Evolutionary conservation across 1,139 yeast genomes (phyloP).

Genomic region (Blastobotrys apis): DNA sequence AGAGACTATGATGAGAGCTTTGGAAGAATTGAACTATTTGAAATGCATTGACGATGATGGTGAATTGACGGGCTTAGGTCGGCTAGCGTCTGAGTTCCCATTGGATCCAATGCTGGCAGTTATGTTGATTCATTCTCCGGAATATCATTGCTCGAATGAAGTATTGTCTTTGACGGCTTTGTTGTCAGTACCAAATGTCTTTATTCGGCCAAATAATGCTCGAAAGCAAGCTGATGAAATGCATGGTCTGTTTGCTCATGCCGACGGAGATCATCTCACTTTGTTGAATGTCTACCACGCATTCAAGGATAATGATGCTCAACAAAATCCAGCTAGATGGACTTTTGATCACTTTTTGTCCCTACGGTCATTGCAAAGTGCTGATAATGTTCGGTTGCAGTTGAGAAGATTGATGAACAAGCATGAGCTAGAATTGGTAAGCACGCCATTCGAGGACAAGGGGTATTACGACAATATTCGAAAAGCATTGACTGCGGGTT

Average conservation of each 20-base stretch:
- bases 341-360: slow-evolving; percentile 87
- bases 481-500: slow-evolving; percentile 86
- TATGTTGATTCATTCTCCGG: slow-evolving; percentile 82
- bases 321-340: slow-evolving; percentile 54
- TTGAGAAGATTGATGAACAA: slow-evolving; percentile 78
- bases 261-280: slow-evolving; percentile 90
- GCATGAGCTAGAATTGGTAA: slow-evolving; percentile 65
- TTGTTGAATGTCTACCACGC: slow-evolving; percentile 84
- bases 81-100: slow-evolving; percentile 89
- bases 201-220: slow-evolving; percentile 86
- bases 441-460: slow-evolving; percentile 67
- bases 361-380: slow-evolving; percentile 75
- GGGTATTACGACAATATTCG: slow-evolving; percentile 66
- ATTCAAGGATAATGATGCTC: slow-evolving; percentile 63
- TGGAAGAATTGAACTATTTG: slow-evolving; percentile 88
- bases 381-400: slow-evolving; percentile 81
- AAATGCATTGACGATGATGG: slow-evolving; percentile 92
- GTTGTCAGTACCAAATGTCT: slow-evolving; percentile 90
- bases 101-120: slow-evolving; percentile 94
- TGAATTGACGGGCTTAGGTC: slow-evolving; percentile 79
- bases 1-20: slow-evolving; percentile 98
- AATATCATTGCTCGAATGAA: slow-evolving; percentile 82
- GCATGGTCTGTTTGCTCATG: slow-evolving; percentile 82
- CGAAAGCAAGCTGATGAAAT: slow-evolving; percentile 90
- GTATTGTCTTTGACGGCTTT: slow-evolving; percentile 83